Conservation (phyloP, 306 rosid genomes). For the Abrus pulchellus region DNA sequence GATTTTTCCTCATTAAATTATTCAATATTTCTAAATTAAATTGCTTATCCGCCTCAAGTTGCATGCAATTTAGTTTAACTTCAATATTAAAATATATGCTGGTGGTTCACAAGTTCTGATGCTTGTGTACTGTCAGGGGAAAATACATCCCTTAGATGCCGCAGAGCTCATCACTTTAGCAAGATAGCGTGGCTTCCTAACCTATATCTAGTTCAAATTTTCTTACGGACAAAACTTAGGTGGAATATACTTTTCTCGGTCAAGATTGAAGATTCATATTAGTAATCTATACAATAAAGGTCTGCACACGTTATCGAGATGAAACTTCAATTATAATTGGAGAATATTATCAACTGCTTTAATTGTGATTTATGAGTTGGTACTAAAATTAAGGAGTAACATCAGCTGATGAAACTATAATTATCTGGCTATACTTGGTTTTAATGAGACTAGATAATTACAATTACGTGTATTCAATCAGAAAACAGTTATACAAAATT, state of each 20-base stretch:
- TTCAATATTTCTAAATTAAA: slow-evolving; percentile 19
- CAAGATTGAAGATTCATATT: too few relatives aligned
- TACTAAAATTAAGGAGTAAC: slow-evolving; percentile 43
- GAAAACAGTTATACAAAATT: not conserved
- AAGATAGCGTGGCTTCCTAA: not conserved
- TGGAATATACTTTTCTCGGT: too few relatives aligned
- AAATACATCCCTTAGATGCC: slow-evolving; percentile 4
- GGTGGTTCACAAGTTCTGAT: slow-evolving; percentile 19
- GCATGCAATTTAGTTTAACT: slow-evolving; percentile 12
- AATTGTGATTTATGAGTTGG: not conserved
- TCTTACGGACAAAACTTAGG: not conserved
- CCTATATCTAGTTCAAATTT: not conserved
- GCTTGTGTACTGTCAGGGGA: slow-evolving; percentile 18
- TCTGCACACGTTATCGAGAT: too few relatives aligned
- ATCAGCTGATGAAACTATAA: slow-evolving; percentile 2
- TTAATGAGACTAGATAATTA: not conserved
- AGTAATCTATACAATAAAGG: too few relatives aligned
- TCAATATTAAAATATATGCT: slow-evolving; percentile 28
- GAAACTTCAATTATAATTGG: too few relatives aligned
- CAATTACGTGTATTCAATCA: not conserved
- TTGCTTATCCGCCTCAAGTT: slow-evolving; percentile 29
- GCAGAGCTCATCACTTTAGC: not conserved
- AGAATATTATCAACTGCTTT: too few relatives aligned
- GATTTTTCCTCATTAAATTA: slow-evolving; percentile 34
- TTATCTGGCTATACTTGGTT: not conserved